Conservation (phyloP, 2,329 filamentous ascomycete species). For the Penicillium sclerotigenum region DNA sequence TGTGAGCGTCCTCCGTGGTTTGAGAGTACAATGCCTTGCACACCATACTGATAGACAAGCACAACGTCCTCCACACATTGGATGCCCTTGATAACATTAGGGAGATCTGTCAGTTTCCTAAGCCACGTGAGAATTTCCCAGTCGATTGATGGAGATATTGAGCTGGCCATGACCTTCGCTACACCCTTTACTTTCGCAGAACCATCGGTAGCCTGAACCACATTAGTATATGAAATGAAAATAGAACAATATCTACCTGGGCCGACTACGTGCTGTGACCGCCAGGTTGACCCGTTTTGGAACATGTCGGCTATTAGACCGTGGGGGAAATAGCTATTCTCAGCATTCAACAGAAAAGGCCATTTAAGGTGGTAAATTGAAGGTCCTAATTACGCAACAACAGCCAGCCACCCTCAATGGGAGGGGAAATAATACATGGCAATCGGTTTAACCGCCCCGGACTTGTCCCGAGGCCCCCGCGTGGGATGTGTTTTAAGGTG, state of each 20-base stretch:
- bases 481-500: constrained; percentile 15
- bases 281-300: constrained; percentile 22
- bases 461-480: constrained; percentile 16
- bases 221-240: neutral
- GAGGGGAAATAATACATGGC: too few relatives aligned
- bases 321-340: too few relatives aligned
- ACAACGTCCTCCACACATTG: constrained; percentile 51
- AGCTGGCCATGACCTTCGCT: constrained; percentile 30
- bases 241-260: neutral
- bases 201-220: constrained; percentile 11
- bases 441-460: constrained; percentile 8
- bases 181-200: constrained; percentile 23
- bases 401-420: too few relatives aligned
- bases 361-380: neutral
- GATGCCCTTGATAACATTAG: constrained; percentile 43
- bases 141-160: constrained; percentile 29
- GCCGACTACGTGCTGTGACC: constrained; percentile 17
- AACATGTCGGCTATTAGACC: too few relatives aligned
- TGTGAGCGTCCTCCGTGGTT: constrained; percentile 49
- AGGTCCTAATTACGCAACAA: too few relatives aligned
- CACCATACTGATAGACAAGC: constrained; percentile 45
- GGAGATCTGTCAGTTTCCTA: constrained; percentile 33
- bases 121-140: constrained; percentile 42
- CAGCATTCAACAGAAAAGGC: too few relatives aligned
- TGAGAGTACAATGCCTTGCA: constrained; percentile 44